Percentiles rank a stretch among this genome's conserved stretches.
phyloP scores from a whole-genome alignment of 2,329 filamentous ascomycete genomes.

The Chaetomium sp. region DNA sequence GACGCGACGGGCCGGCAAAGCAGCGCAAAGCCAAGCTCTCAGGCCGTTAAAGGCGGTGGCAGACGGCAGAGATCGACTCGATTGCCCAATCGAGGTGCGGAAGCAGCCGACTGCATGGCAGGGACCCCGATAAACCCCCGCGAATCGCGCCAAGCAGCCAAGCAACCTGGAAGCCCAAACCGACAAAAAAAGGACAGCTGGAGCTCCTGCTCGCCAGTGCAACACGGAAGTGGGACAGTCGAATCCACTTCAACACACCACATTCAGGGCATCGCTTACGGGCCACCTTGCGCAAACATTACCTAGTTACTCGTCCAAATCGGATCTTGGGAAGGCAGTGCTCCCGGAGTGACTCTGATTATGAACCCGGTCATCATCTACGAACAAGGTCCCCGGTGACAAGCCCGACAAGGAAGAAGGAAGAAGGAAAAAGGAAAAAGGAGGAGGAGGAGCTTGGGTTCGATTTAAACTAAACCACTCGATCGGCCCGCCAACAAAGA shows the following conservation, averaged over 20 bases:
- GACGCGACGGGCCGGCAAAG: slow-evolving; percentile 22
- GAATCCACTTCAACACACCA: slow-evolving; percentile 9
- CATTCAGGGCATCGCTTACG: not conserved
- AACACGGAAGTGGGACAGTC: slow-evolving; percentile 19
- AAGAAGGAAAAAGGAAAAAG: not conserved
- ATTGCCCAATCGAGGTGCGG: slow-evolving; percentile 5
- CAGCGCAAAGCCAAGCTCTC: slow-evolving; percentile 1
- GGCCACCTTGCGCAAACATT: slow-evolving; percentile 19
- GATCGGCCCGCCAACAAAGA: not conserved
- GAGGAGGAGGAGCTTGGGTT: not conserved
- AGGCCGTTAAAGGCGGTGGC: slow-evolving; percentile 27
- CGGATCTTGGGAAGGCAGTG: not conserved
- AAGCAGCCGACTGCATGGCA: not conserved
- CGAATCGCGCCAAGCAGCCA: slow-evolving; percentile 5
- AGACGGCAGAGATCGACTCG: slow-evolving; percentile 28
- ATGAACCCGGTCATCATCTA: slow-evolving; percentile 26
- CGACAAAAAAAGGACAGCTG: slow-evolving; percentile 35
- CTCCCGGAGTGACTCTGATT: slow-evolving; percentile 19
- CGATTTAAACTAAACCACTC: not conserved
- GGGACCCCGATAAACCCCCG: slow-evolving; percentile 11
- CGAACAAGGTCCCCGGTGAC: slow-evolving; percentile 32
- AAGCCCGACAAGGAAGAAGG: not conserved
- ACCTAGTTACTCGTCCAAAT: not conserved
- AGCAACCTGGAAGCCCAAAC: too few relatives aligned
- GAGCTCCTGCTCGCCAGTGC: slow-evolving; percentile 6